Base-by-base conservation (phyloP, 306 rosid species). In the Ammopiptanthus mongolicus region DNA sequence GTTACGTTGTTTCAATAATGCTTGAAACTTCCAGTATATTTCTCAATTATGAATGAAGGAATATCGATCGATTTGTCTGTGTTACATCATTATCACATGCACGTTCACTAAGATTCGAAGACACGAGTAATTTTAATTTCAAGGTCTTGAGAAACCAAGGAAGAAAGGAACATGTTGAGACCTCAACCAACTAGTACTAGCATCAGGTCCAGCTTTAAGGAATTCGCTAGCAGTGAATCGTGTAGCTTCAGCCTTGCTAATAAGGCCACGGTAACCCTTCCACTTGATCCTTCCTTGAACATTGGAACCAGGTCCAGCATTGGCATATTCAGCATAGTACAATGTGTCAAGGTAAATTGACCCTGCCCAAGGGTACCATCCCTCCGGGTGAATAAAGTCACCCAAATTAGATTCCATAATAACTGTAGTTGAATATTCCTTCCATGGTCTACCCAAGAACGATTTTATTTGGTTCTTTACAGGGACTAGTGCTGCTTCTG, bases 401-500 rank as follows among this genome's bases (percentile, higher is more conserved):
- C 76, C 89, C 1, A 92, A 0, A 0, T 46, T 61, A 0, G 86
- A 71, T 84, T 92, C 96, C 85, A 92, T 90, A 0, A 92, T 15
- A 1, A 88, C 83, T 0, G 91, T 83, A 42, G 15, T 88, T 0
- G 96, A 65, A 51, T 28, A 85, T 5, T 15, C 6, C 79, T 88
- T 90, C 96, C 96, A 88, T 50, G 94, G 94, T 36, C 97, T 71
- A 0, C 93, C 97, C 76, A 90, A 71, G 85, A 48, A 92, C 0
- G 88, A 75, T 8, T 42, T 69, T 18, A 84, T 25, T 7, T 13
- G 39, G 62, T 84, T 85, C 73, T 87, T 85, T 0, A 42, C 55
- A 0, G 88, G 84, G 71, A 15, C 25, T 0, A 89, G 74, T n/a
- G 48, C 74, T 6, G 0, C 10, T 34, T 90, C 96, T 0, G 96